A percentile compares a stretch with the other conserved stretches of the same genome.
Conservation (phyloP, 2,329 filamentous ascomycete genomes). For the Neurospora sp. region DNA sequence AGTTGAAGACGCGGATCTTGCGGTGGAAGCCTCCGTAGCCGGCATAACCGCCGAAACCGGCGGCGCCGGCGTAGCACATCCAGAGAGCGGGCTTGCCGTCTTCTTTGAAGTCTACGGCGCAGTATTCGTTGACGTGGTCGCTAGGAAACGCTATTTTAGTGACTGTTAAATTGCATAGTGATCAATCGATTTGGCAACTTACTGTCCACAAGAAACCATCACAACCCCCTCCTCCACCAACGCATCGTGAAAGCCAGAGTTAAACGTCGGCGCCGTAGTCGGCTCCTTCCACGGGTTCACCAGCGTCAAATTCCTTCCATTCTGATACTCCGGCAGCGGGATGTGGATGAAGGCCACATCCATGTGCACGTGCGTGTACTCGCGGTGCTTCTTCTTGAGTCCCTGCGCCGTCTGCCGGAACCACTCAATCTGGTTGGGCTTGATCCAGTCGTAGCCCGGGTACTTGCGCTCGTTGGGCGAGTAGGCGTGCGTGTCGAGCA, state of each 20-base stretch:
- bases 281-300: slow-evolving; percentile 72
- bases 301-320: slow-evolving; percentile 40
- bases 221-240: slow-evolving; percentile 77
- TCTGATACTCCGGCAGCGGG: slow-evolving; percentile 78
- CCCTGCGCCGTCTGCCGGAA: slow-evolving; percentile 70
- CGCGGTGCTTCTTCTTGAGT: slow-evolving; percentile 66
- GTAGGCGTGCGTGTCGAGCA: slow-evolving; percentile 88
- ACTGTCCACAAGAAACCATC: slow-evolving; percentile 87
- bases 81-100: slow-evolving; percentile 62
- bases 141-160: slow-evolving; percentile 27
- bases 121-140: slow-evolving; percentile 97
- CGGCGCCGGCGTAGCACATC: slow-evolving; percentile 96
- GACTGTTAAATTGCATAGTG: neutral
- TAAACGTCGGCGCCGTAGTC: slow-evolving; percentile 80
- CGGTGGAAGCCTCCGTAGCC: slow-evolving; percentile 82
- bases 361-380: slow-evolving; percentile 88
- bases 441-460: slow-evolving; percentile 96
- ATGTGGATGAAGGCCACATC: slow-evolving; percentile 98
- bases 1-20: slow-evolving; percentile 78
- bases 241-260: slow-evolving; percentile 87
- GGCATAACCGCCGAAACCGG: slow-evolving; percentile 89
- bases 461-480: slow-evolving; percentile 81
- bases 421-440: slow-evolving; percentile 89
- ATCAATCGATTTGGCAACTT: slow-evolving; percentile 25
- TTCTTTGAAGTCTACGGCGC: slow-evolving; percentile 55